Percentiles rank a stretch among this genome's conserved stretches.
Evolutionary conservation across 2,329 filamentous ascomycete genomes (phyloP).

Genomic region (Verticillium nonalfalfae): DNA sequence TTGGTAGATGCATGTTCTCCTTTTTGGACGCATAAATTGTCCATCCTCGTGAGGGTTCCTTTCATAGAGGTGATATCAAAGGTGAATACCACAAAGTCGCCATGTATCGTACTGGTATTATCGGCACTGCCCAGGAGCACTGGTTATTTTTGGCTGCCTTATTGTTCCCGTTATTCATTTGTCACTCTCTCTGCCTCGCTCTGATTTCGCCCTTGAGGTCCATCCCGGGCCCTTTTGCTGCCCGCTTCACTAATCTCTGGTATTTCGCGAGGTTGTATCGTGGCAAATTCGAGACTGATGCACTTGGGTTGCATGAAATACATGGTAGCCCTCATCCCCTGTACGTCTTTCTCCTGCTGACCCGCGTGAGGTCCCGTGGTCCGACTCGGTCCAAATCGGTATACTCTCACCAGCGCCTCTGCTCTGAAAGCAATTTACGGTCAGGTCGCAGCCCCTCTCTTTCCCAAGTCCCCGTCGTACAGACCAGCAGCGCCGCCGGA

Average conservation of each 20-base stretch:
- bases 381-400: conserved; percentile 39
- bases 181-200: neutral
- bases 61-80: neutral
- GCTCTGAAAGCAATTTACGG: conserved; percentile 30
- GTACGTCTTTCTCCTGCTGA: neutral
- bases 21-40: neutral
- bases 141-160: neutral
- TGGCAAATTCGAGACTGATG: conserved; percentile 19
- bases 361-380: conserved; percentile 25
- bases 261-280: conserved; percentile 16
- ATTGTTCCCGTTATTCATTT: neutral
- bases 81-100: too few relatives aligned
- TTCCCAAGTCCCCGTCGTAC: conserved; percentile 27
- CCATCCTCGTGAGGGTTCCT: neutral
- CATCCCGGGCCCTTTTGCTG: conserved; percentile 18
- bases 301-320: conserved; percentile 19
- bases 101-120: neutral
- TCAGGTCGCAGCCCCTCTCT: conserved; percentile 13
- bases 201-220: conserved; percentile 13
- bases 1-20: neutral
- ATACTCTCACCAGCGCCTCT: conserved; percentile 32
- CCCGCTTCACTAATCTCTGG: conserved; percentile 20
- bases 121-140: neutral
- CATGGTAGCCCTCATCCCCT: conserved; percentile 15
- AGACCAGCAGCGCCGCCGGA: conserved; percentile 14